A percentile compares a stretch with the other conserved stretches of the same genome.
These are phyloP conservation scores for Paraurostyla sp. DNA, from an alignment of 73 alveolate species.

Conservation along the genomic window DNA sequence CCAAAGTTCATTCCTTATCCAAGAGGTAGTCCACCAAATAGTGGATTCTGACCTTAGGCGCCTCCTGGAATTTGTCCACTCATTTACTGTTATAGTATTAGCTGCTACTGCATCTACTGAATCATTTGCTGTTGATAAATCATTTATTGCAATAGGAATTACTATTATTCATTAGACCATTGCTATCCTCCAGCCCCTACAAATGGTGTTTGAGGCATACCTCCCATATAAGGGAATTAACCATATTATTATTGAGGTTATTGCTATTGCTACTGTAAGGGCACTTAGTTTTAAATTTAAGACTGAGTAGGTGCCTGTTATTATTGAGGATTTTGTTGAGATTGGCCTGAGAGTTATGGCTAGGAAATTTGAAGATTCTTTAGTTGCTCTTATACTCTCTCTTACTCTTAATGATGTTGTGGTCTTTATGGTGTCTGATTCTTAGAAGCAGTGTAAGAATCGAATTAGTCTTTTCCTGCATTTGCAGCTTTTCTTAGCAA, in stretches of 20 bases:
- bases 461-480: slow-evolving; percentile 39
- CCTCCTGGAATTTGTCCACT: neutral
- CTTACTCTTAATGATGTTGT: neutral
- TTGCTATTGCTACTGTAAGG: neutral
- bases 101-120: slow-evolving; percentile 21
- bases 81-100: neutral
- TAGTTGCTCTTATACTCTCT: neutral
- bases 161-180: neutral
- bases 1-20: no score
- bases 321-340: neutral
- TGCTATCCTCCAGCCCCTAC: neutral
- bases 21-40: no score
- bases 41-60: no score
- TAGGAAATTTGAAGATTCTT: neutral
- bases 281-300: neutral
- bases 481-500: slow-evolving; percentile 46
- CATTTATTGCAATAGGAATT: slow-evolving; percentile 12
- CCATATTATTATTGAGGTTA: no score
- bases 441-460: slow-evolving; percentile 33
- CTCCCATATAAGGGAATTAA: no score
- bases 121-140: slow-evolving; percentile 15
- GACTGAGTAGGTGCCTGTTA: neutral
- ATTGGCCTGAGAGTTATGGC: no score
- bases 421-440: neutral
- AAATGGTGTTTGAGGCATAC: no score